phyloP scores from a whole-genome alignment of 139 green algal species.

The Closterium sp. region DNA sequence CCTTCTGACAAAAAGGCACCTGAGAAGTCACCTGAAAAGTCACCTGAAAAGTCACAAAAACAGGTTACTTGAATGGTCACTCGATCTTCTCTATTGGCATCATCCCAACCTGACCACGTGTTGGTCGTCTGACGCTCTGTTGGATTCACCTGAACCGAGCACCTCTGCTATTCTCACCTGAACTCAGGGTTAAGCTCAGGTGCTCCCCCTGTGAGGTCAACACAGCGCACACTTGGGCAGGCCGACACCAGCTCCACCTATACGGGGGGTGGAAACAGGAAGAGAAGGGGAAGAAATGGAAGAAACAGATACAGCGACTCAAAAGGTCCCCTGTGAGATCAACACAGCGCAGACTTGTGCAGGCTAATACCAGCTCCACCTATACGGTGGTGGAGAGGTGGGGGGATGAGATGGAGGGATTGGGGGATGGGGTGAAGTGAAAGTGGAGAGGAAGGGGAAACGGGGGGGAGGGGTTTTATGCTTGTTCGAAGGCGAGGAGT shows the following conservation, averaged over 20 bases:
- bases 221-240: conserved; percentile 57
- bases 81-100: not conserved
- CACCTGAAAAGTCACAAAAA: too few species aligned
- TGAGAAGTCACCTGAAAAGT: too few species aligned
- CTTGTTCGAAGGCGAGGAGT: too few species aligned
- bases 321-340: conserved; percentile 95
- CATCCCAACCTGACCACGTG: not conserved
- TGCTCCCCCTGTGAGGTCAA: conserved; percentile 94
- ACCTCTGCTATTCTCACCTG: conserved; percentile 43
- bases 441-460: too few species aligned
- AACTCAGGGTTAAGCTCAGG: conserved; percentile 89
- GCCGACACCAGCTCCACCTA: conserved; percentile 67
- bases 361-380: conserved; percentile 67
- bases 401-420: too few species aligned
- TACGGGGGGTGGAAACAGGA: not conserved
- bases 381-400: too few species aligned
- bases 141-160: not conserved
- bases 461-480: too few species aligned
- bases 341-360: conserved; percentile 63
- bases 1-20: too few species aligned
- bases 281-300: not conserved
- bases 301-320: too few species aligned
- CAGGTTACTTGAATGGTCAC: too few species aligned
- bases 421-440: too few species aligned
- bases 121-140: not conserved